A percentile compares a stretch with the other conserved stretches of the same genome.
Conservation (phyloP, 2,329 filamentous ascomycete species). For the Ophidiomyces ophidiicola region DNA sequence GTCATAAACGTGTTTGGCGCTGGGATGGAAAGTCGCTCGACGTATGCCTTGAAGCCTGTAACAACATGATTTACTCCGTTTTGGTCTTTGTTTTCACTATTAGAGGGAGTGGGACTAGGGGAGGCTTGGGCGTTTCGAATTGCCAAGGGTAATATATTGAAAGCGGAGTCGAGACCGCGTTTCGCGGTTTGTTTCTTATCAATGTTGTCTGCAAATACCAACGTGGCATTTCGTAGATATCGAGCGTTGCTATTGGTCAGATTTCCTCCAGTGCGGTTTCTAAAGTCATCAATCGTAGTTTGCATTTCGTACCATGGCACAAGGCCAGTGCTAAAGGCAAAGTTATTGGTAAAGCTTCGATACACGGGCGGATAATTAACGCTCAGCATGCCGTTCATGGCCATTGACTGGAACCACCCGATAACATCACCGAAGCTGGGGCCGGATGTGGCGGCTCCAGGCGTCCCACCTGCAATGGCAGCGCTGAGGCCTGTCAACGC, state of each 20-base stretch:
- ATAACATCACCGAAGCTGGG: conserved; percentile 79
- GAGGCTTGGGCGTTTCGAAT: conserved; percentile 36
- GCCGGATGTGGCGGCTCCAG: conserved; percentile 54
- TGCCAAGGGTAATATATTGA: conserved; percentile 36
- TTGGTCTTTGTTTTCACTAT: conserved; percentile 21
- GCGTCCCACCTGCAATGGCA: conserved; percentile 46
- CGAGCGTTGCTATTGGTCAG: conserved; percentile 65
- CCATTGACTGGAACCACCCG: conserved; percentile 84
- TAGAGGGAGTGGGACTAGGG: conserved; percentile 27
- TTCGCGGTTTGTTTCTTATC: conserved; percentile 42
- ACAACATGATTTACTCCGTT: conserved; percentile 46
- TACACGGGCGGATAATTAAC: conserved; percentile 81
- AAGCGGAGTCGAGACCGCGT: conserved; percentile 39
- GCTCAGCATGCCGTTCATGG: conserved; percentile 91
- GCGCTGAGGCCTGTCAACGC: conserved; percentile 61
- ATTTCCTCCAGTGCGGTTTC: conserved; percentile 70
- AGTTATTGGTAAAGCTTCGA: conserved; percentile 81
- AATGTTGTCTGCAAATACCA: conserved; percentile 53
- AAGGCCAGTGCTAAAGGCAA: conserved; percentile 78
- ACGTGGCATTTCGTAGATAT: conserved; percentile 61
- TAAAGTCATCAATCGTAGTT: conserved; percentile 69
- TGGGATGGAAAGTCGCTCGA: conserved; percentile 73
- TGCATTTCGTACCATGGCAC: conserved; percentile 75
- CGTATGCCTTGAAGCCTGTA: conserved; percentile 66
- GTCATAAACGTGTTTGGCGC: conserved; percentile 94